Evolutionary conservation across 805 yeast genomes (phyloP), one percentile per base, ranked within the genome.

Genomic region (Ogataea philodendri): DNA sequence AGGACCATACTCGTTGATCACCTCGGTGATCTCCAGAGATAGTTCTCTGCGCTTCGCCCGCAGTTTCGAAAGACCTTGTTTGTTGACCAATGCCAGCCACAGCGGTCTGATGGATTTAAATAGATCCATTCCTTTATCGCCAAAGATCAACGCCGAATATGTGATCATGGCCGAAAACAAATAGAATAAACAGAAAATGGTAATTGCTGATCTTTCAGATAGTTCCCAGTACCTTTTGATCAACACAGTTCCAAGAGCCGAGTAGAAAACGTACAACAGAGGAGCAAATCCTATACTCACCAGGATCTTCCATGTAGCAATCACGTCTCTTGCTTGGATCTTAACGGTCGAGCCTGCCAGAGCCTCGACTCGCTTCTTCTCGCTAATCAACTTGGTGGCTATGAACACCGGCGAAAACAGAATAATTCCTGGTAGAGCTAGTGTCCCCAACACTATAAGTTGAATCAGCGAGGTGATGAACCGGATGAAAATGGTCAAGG

Each of bases 231-330:
- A 49, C 20, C 41, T 51, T 25, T 51, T 42, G 21, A 60, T 62
- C 32, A 63, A 46, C 42, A 54, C 62, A 17, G 71, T 63, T 14
- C 85, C 81, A 10, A 84, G 45, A 3, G 74, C 57, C 0, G 97
- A 87, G 62, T 93, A 93, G 39, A 84, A 67, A 22, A 79, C 76
- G 66, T 90, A 93, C 18, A 93, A 65, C 26, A 86, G 58, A 3
- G 98, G 98, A 0, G 97, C 94, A 35, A 86, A 64, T 5, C 90
- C 94, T 74, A 93, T 74, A 21, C 89, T 79, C 24, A 90, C 87
- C 45, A 93, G 67, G 30, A 93, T 81, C 61, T 93, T 93, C 98
- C 98, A 93, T 1, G 97, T 89, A 2, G 97, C 97, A 41, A 93
- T 75, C 16, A 93, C 97, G 60, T 93, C 98, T 39, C 79, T 82